phyloP scores from a whole-genome alignment of 768 basidiomycete genomes.

The Hericium rajendrae region DNA sequence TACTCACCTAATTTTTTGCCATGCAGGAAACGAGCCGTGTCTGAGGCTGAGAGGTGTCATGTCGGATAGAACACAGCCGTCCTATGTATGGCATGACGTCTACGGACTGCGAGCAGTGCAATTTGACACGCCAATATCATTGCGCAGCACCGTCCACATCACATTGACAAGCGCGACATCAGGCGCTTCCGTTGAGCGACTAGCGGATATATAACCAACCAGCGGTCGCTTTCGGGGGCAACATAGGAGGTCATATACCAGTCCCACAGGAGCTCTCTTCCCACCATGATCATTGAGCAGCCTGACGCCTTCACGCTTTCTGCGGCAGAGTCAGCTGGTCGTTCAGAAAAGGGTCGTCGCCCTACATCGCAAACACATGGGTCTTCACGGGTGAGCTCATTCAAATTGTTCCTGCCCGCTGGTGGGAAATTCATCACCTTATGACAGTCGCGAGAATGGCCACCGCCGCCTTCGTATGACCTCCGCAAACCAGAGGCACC shows the following conservation, averaged over 20 bases:
- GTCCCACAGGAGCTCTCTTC: neutral
- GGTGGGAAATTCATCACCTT: neutral
- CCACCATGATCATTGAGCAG: neutral
- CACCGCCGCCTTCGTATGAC: neutral
- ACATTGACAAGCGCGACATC: too few relatives aligned
- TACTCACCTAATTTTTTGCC: neutral
- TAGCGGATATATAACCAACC: neutral
- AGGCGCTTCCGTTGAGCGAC: neutral
- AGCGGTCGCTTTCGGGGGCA: neutral
- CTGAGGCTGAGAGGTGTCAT: neutral
- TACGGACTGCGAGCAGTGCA: neutral
- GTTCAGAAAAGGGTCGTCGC: neutral
- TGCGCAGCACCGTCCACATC: neutral
- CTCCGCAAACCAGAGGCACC: neutral
- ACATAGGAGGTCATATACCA: neutral
- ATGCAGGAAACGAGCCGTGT: neutral
- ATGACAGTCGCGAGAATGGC: neutral
- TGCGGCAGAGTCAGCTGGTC: neutral
- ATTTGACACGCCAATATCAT: neutral
- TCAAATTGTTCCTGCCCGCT: neutral
- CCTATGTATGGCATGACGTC: neutral
- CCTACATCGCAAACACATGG: neutral
- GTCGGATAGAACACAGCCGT: neutral
- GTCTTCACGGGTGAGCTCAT: neutral
- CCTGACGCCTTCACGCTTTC: neutral